Base-by-base conservation (phyloP, 2,329 filamentous ascomycete genomes). In the Paecilomyces fulvus region DNA sequence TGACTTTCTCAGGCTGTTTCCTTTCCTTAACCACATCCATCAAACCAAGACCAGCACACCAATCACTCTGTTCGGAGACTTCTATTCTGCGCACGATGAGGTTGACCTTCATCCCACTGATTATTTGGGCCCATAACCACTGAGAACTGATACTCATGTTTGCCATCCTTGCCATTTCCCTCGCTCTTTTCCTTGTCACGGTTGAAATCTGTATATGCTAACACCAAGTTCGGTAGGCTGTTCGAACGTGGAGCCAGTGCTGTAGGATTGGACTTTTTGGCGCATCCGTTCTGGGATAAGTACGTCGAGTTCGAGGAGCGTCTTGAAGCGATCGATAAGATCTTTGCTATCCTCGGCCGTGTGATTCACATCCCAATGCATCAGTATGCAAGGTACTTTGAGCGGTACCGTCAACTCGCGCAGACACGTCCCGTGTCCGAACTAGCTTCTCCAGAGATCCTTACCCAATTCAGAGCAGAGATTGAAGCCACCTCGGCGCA, bases 271-370 rank as follows among this genome's bases (percentile, higher is more conserved):
- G 94, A 99, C 74, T 99, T 96, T 69, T 80, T 96, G 30, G 88
- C 92, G 1, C 91, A 96, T 70, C 91, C 91, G 1, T 96, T 99
- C 76, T 99, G 94, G 94, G 94, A 99, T 73, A 97, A 96, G 75
- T 99, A 96, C 68, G 84, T 99, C 61, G 94, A 97, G 70, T 97
- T 95, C 67, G 94, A 97, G 71, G 92, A 96, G 70, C 88, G 92
- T 1, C 80, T 92, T 59, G 91, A 96, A 66, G 85, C 88, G 0
- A 83, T 87, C 12, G 89, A 95, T 61, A 90, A 85, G 66, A 89
- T 96, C 55, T 95, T 95, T 64, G 84, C 83, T 46, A 90, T 99
- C 56, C 81, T 96, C 54, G 81, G 82, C 59, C 89, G 92, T 55
- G 82, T 96, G 56, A 88, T 96, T 55, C 83, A 89, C 66, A 91